phyloP scores from a whole-genome alignment of 2,329 filamentous ascomycete species.

The Colletotrichum cuscutae region DNA sequence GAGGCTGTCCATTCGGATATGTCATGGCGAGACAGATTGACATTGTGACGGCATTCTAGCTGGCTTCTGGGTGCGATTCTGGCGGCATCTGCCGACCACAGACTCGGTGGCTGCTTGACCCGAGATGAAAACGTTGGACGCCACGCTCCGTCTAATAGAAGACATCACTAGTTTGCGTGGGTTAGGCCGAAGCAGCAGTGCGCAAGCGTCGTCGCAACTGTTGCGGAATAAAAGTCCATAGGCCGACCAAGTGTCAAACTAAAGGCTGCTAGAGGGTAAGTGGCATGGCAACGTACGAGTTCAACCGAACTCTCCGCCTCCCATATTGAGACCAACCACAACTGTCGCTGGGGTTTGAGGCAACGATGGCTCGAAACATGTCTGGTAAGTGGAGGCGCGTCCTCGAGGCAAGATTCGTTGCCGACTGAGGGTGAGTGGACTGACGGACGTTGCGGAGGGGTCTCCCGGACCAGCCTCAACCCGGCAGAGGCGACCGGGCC shows the following conservation, averaged over 20 bases:
- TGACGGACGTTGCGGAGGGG: constrained; percentile 3
- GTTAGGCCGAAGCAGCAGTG: neutral
- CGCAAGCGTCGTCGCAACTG: constrained; percentile 25
- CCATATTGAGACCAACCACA: neutral
- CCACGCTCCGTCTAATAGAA: constrained; percentile 10
- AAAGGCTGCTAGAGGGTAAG: neutral
- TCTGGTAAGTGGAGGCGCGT: constrained; percentile 13
- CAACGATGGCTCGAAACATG: constrained; percentile 33
- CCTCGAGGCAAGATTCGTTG: constrained; percentile 11
- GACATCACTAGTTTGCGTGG: constrained; percentile 8
- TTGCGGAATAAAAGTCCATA: neutral
- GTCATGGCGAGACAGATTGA: constrained; percentile 13
- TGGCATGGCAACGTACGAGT: constrained; percentile 22
- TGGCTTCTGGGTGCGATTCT: constrained; percentile 12
- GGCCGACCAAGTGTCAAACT: constrained; percentile 3
- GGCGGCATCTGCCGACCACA: constrained; percentile 19
- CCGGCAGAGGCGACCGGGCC: constrained; percentile 13
- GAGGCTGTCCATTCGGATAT: neutral
- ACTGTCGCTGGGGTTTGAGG: constrained; percentile 10
- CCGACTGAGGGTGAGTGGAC: neutral
- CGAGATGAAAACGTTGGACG: constrained; percentile 23
- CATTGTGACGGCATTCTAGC: constrained; percentile 24
- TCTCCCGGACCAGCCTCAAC: constrained; percentile 15
- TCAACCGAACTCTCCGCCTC: constrained; percentile 27
- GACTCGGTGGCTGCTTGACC: neutral